Evolutionary conservation across 345 rosid species (phyloP), one percentile per base, ranked within the genome.

Genomic region (Arabis hirsuta): DNA sequence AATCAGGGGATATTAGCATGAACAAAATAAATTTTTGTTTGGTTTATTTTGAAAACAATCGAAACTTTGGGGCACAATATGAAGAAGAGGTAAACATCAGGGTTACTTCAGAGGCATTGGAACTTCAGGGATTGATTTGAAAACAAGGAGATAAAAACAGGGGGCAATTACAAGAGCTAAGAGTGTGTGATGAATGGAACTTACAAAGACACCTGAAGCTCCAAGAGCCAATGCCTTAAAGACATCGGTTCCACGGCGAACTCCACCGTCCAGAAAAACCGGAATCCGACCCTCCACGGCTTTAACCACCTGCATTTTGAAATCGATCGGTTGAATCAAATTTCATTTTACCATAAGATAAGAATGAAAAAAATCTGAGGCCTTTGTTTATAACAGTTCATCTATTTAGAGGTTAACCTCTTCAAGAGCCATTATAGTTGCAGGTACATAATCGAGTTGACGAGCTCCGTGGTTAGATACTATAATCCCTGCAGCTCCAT

Each of bases 391-490:
- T n/a, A n/a, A n/a, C n/a, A 22, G 24, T 22, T 22, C 24, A 14
- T 13, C 12, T 2, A 46, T 6, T 38, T 27, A 24, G 46, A 62
- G 27, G 5, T 24, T 16, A 16, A 94, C 97, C 96, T 90, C 99
- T 80, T 95, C 97, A 73, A 95, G 76, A 16, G 91, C 96, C 82
- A 75, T 65, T 70, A 91, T 88, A 62, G 98, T 87, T 42, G 97
- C 88, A 22, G 98, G 98, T 19, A 85, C 89, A 75, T 86, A 89
- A 81, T 93, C 98, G 13, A 93, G 97, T 67, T 93, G 98, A 57
- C 98, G 96, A 38, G 96, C 98, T 67, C 98, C 97, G 2, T 93
- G 98, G 58, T 93, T 92, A 64, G 98, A 93, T 24, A 93, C 98
- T 20, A 90, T 87, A 38, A 93, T 93, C 54, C 98, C 97, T 43